phyloP scores from a whole-genome alignment of 2,329 filamentous ascomycete genomes.

The Botrytis galanthina region DNA sequence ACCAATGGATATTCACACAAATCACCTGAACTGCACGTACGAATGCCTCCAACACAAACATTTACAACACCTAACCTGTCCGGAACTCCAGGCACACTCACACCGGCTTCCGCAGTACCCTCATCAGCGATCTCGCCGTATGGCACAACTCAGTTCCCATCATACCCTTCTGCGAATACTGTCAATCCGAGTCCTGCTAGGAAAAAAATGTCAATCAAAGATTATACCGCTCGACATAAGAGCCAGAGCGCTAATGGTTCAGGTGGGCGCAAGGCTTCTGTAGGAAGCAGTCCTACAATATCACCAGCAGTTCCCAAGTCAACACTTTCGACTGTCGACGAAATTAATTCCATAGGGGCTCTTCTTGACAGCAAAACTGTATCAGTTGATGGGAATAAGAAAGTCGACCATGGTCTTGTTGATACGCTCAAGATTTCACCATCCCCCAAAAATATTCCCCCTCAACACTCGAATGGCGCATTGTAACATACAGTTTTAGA shows the following conservation, averaged over 20 bases:
- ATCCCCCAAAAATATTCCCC: slow-evolving; percentile 24
- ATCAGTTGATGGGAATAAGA: slow-evolving; percentile 41
- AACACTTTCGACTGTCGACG: slow-evolving; percentile 41
- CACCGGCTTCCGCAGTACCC: slow-evolving; percentile 48
- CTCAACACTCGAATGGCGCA: slow-evolving; percentile 32
- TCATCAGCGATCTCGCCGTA: slow-evolving; percentile 52
- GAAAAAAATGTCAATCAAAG: slow-evolving; percentile 65
- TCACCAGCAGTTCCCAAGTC: slow-evolving; percentile 42
- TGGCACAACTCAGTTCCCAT: slow-evolving; percentile 43
- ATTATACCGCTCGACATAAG: slow-evolving; percentile 55
- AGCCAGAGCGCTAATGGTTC: slow-evolving; percentile 39
- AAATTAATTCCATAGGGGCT: slow-evolving; percentile 41
- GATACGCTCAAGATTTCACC: slow-evolving; percentile 20
- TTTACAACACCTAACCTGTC: slow-evolving; percentile 44
- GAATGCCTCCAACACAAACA: slow-evolving; percentile 54
- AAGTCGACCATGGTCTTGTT: slow-evolving; percentile 26
- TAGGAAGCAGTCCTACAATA: slow-evolving; percentile 38
- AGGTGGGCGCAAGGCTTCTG: slow-evolving; percentile 25
- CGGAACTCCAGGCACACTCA: slow-evolving; percentile 39
- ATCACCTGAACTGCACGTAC: slow-evolving; percentile 43
- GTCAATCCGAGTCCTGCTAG: slow-evolving; percentile 51
- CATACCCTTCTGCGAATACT: slow-evolving; percentile 48
- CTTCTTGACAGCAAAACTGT: slow-evolving; percentile 36
- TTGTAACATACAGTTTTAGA: slow-evolving; percentile 42
- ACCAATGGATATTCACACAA: slow-evolving; percentile 21